Conservation (phyloP, 2,329 filamentous ascomycete genomes). For the Plenodomus lindquistii region DNA sequence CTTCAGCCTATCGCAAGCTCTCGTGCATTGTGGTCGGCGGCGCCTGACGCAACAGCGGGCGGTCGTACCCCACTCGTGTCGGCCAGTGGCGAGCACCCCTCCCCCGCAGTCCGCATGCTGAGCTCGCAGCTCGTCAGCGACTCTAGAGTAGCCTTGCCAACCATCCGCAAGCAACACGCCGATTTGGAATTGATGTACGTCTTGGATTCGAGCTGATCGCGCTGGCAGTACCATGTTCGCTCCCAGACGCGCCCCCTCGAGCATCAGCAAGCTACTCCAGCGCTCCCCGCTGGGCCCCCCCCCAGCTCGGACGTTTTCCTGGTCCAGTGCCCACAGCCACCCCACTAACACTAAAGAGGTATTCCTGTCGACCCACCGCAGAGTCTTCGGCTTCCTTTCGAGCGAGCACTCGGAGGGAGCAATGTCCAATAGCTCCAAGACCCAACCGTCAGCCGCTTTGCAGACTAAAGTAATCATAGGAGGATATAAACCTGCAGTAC, state of each 20-base stretch:
- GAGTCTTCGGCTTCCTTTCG: slow-evolving; percentile 41
- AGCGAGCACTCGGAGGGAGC: slow-evolving; percentile 30
- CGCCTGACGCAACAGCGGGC: slow-evolving; percentile 24
- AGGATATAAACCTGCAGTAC: neutral
- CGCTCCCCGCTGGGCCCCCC: neutral
- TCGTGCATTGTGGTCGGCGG: slow-evolving; percentile 19
- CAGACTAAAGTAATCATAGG: slow-evolving; percentile 7
- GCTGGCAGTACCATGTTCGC: neutral
- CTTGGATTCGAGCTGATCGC: slow-evolving; percentile 1
- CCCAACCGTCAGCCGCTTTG: slow-evolving; percentile 1
- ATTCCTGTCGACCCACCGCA: slow-evolving; percentile 18
- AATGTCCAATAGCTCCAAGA: slow-evolving; percentile 3
- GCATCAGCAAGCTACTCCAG: neutral
- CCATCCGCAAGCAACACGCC: slow-evolving; percentile 8
- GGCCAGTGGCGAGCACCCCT: slow-evolving; percentile 37
- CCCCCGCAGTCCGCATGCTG: slow-evolving; percentile 31
- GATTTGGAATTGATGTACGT: slow-evolving; percentile 18
- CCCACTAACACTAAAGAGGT: slow-evolving; percentile 25
- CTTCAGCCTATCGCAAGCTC: slow-evolving; percentile 25
- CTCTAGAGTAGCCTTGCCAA: slow-evolving; percentile 17
- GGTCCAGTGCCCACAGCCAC: slow-evolving; percentile 16
- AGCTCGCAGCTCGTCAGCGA: slow-evolving; percentile 13
- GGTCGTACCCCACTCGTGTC: slow-evolving; percentile 32
- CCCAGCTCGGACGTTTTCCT: slow-evolving; percentile 6
- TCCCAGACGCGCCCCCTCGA: neutral